phyloP scores from a whole-genome alignment of 768 basidiomycete species.

The Pholiota molesta region DNA sequence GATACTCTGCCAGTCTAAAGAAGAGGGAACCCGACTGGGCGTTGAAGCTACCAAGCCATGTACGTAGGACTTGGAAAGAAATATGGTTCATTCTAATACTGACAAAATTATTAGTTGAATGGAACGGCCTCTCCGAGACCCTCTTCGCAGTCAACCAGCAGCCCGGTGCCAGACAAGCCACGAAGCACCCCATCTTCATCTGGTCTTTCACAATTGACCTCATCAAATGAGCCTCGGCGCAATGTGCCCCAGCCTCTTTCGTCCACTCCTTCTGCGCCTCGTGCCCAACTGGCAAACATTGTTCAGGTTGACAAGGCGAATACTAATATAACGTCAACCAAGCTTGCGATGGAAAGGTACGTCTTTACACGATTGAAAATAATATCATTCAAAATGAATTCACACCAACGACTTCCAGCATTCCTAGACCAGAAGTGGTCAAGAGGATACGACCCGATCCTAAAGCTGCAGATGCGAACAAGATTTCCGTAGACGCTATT shows the following conservation, averaged over 20 bases:
- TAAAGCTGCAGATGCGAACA: constrained; percentile 38
- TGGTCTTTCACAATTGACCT: constrained; percentile 39
- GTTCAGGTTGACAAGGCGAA: constrained; percentile 19
- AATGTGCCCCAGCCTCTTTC: constrained; percentile 34
- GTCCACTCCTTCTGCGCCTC: constrained; percentile 58
- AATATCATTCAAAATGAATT: neutral
- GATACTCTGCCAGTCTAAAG: constrained; percentile 76
- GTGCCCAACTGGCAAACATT: constrained; percentile 47
- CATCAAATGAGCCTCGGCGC: constrained; percentile 40
- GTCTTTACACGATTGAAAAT: constrained; percentile 6
- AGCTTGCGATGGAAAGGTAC: constrained; percentile 71
- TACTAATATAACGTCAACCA: constrained; percentile 44
- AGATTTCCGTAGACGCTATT: constrained; percentile 24
- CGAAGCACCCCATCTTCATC: constrained; percentile 37
- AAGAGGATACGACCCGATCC: constrained; percentile 55
- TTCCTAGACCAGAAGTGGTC: constrained; percentile 81
- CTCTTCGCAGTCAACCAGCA: constrained; percentile 26
- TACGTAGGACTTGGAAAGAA: neutral
- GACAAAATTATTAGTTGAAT: constrained; percentile 25
- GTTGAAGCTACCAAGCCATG: constrained; percentile 34
- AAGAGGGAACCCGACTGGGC: constrained; percentile 68
- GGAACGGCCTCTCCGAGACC: constrained; percentile 36
- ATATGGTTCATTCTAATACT: neutral
- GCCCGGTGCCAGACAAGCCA: constrained; percentile 35
- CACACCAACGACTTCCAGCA: constrained; percentile 39